Base-by-base conservation (phyloP, 257 asterid species). In the Scutellaria minor region DNA sequence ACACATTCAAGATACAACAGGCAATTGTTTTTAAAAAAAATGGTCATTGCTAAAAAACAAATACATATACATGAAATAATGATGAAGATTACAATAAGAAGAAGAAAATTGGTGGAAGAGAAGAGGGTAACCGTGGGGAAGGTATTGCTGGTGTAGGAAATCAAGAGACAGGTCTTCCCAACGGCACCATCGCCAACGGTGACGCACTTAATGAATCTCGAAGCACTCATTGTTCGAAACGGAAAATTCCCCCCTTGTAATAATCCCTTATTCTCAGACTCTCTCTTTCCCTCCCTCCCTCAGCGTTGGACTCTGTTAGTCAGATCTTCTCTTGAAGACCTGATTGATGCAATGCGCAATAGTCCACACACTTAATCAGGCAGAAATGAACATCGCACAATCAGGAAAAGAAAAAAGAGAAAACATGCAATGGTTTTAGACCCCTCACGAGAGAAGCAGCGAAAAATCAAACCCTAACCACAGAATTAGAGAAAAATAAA, bases 151-250 rank as follows among this genome's bases (percentile, higher is more conserved):
- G 91, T 86, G 74, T 86, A 86, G 72, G 91, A 86, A 72, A 86
- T 86, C 87, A 84, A 78, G 66, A 84, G 87, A 50, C 89, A 84
- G 14, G 91, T 86, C 78, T 86, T 86, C 60, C 91, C 91, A 12
- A 86, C 91, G 73, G 91, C 91, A 68, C 91, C 91, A 59, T 86
- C 91, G 60, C 91, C 91, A 3, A 86, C 91, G 51, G 91, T 86
- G 18, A 86, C 91, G 71, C 91, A 86, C 82, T 86, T 86, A 68
- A 86, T 86, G 89, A 86, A 86, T 73, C 86, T 84, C 58, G 91
- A 82, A 31, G 89, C 91, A 72, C 91, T 86, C 91, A 86, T 86
- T 74, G 70, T 80, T 73, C 60, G 59, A 15, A 78, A 68, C 44
- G 52, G 59, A 57, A 70, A 65, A 63, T 52, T 55, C 62, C 62